Percentiles rank a stretch among this genome's conserved stretches.
Evolutionary conservation across 805 yeast species (phyloP).

Genomic region (Pichia ethanolica): DNA sequence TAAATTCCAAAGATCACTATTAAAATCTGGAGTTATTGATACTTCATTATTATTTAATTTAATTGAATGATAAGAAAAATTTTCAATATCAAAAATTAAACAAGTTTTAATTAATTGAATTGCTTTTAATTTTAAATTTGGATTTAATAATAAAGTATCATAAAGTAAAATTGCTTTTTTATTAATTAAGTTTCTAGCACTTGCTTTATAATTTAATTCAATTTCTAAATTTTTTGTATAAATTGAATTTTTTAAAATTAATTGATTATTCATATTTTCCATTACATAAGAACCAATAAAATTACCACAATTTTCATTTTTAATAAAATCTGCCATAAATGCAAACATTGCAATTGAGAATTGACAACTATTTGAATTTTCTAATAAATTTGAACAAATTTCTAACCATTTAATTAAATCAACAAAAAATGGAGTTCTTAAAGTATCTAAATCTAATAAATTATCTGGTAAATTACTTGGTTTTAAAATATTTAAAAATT

Average conservation of each 20-base stretch:
- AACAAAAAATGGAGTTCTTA: conserved; percentile 23
- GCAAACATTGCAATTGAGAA: conserved; percentile 45
- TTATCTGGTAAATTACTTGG: conserved; percentile 1
- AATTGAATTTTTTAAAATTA: conserved; percentile 13
- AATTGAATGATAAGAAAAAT: conserved; percentile 19
- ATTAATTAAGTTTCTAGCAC: conserved; percentile 42
- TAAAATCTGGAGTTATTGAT: conserved; percentile 14
- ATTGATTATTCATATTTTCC: conserved; percentile 16
- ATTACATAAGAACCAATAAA: conserved; percentile 22
- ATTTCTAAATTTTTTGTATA: conserved; percentile 19
- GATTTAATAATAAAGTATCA: conserved; percentile 16
- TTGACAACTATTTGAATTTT: conserved; percentile 43
- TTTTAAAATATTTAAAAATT: conserved; percentile 25
- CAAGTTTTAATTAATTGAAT: conserved; percentile 15
- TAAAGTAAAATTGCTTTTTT: conserved; percentile 30
- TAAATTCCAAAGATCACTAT: conserved; percentile 21
- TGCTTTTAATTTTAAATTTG: conserved; percentile 12
- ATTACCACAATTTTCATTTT: conserved; percentile 18
- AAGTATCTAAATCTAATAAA: conserved; percentile 10
- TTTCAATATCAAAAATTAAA: conserved; percentile 20
- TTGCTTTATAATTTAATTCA: conserved; percentile 36
- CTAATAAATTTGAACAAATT: conserved; percentile 33
- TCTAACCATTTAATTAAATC: conserved; percentile 53
- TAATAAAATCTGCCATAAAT: conserved; percentile 33
- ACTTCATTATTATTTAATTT: conserved; percentile 13